Evolutionary conservation across 2,329 filamentous ascomycete genomes (phyloP).

Genomic region (Penicillium sp.): DNA sequence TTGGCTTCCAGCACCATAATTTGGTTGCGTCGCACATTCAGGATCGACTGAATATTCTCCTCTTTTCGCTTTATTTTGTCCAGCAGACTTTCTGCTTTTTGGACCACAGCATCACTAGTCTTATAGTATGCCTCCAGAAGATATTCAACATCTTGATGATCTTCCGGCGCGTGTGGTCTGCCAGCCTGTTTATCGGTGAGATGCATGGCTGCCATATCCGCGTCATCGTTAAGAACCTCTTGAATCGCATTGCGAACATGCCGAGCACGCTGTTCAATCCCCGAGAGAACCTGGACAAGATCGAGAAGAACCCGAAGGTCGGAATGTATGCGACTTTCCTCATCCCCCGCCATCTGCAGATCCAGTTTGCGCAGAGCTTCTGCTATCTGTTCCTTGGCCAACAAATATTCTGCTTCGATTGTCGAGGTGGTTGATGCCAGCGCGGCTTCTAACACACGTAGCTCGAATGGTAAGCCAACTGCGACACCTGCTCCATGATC

Average conservation of each 20-base stretch:
- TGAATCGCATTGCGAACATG: conserved; percentile 35
- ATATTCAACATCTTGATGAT: conserved; percentile 41
- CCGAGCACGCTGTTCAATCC: conserved; percentile 33
- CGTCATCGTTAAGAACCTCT: conserved; percentile 36
- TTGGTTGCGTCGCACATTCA: conserved; percentile 39
- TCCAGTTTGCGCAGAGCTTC: conserved; percentile 18
- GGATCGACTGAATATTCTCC: conserved; percentile 32
- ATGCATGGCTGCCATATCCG: conserved; percentile 40
- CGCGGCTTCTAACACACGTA: conserved; percentile 36
- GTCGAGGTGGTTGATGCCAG: conserved; percentile 33
- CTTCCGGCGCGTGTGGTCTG: conserved; percentile 25
- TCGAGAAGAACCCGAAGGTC: conserved; percentile 30
- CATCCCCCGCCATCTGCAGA: conserved; percentile 14
- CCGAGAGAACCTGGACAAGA: conserved; percentile 23
- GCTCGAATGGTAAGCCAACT: conserved; percentile 31
- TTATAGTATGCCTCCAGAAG: conserved; percentile 40
- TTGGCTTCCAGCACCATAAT: conserved; percentile 41
- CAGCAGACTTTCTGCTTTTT: conserved; percentile 27
- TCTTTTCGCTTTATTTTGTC: conserved; percentile 32
- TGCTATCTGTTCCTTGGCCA: conserved; percentile 20
- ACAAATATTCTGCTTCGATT: conserved; percentile 33
- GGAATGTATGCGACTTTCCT: conserved; percentile 8
- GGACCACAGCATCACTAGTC: conserved; percentile 33
- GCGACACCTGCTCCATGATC: conserved; percentile 16
- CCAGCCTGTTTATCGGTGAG: conserved; percentile 32